These are phyloP conservation scores for Calonectria crousiana DNA, from an alignment of 2,329 filamentous ascomycete genomes.

Conservation along the genomic window DNA sequence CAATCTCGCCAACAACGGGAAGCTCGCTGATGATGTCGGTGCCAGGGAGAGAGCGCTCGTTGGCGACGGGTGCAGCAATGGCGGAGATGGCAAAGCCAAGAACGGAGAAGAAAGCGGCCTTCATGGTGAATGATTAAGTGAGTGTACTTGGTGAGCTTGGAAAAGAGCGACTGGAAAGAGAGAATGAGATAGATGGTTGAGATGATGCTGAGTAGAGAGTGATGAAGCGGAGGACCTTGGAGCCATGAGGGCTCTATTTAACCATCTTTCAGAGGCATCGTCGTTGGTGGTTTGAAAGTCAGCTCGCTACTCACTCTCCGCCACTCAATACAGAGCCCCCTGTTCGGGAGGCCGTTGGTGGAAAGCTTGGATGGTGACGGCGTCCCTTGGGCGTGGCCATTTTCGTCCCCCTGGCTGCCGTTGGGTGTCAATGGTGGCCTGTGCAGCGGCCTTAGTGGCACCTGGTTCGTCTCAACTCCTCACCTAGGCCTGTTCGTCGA, in stretches of 20 bases:
- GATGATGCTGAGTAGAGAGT: background rate
- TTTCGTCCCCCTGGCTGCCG: background rate
- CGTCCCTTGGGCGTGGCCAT: background rate
- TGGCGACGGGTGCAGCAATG: background rate
- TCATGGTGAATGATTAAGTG: background rate
- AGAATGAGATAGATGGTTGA: background rate
- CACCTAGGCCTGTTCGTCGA: background rate
- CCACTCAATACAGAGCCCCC: background rate
- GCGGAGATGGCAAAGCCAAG: background rate
- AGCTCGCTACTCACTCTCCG: background rate
- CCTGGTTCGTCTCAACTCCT: background rate
- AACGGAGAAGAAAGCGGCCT: background rate
- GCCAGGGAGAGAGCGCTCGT: background rate
- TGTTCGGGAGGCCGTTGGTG: background rate
- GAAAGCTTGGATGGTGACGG: background rate
- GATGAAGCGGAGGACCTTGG: background rate
- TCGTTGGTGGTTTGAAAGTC: background rate
- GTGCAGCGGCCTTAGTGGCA: background rate
- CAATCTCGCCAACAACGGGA: background rate
- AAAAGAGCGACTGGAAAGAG: background rate
- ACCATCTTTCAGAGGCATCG: background rate
- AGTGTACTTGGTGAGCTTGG: background rate
- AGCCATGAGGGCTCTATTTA: background rate
- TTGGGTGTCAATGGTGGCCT: background rate
- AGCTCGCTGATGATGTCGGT: background rate